Percentiles rank a stretch among this genome's conserved stretches.
phyloP scores from a whole-genome alignment of 2,329 filamentous ascomycete genomes.

The Sporothrix protearum region DNA sequence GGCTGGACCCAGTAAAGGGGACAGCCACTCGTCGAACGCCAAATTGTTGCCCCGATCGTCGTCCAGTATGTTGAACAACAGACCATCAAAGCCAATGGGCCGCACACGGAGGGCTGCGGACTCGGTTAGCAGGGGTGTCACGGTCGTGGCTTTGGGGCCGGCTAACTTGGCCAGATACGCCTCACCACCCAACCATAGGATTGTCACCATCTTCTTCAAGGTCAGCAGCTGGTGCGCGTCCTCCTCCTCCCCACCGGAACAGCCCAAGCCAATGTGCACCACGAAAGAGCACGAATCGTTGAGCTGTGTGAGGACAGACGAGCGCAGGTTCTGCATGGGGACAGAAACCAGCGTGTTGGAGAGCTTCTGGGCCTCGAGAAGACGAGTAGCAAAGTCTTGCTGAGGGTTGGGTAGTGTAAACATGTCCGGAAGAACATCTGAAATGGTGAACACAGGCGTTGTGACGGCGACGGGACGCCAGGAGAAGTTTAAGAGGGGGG shows the following conservation, averaged over 20 bases:
- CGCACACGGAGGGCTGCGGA: neutral
- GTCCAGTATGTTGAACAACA: neutral
- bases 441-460: neutral
- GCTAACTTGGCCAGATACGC: neutral
- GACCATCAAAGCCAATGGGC: neutral
- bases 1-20: neutral
- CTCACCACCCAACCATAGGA: constrained; percentile 17
- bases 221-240: neutral
- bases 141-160: neutral
- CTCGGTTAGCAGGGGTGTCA: neutral
- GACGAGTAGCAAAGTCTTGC: neutral
- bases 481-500: neutral
- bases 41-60: neutral
- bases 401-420: neutral
- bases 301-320: neutral
- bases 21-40: neutral
- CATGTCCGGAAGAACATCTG: neutral
- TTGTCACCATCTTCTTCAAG: constrained; percentile 10
- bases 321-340: neutral
- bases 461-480: neutral
- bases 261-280: constrained; percentile 13
- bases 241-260: neutral
- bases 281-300: constrained; percentile 4
- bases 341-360: neutral
- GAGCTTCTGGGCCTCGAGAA: neutral